Evolutionary conservation across 2,329 filamentous ascomycete genomes (phyloP), one percentile per base, ranked within the genome.

Genomic region (Hypoxylon sp.): DNA sequence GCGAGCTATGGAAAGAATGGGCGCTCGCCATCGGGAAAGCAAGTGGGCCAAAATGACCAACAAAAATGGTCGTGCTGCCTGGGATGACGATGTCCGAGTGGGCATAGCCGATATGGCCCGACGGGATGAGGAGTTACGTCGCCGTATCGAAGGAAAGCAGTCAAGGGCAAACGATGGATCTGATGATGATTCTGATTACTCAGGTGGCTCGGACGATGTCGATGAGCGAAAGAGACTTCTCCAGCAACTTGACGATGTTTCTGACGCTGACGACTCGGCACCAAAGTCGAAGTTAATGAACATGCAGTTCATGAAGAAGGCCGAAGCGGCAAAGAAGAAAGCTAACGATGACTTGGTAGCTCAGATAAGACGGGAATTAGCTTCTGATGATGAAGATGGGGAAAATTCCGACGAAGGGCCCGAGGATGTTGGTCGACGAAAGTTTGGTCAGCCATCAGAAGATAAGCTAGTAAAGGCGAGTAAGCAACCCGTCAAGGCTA

Each of bases 291-390:
- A 89, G 74, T 82, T 99, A 5, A 90, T 93, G 80, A 87, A 88
- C 57, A 94, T 99, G 91, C 93, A 93, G 68, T 99, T 99, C 78
- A 98, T 99, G 96, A 90, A 91, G 75, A 94, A 91, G 72, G 93
- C 94, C 1, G 94, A 98, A 76, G 92, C 91, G 29, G 86, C 90
- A 39, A 89, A 90, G 75, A 94, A 91, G 79, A 88, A 91, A 70
- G 87, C 90, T 63, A 98, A 98, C 73, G 93, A 97, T 74, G 91
- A 92, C 62, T 88, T 93, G 63, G 82, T 93, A 11, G 86, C 84
- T 46, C 85, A 89, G 73, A 88, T 98, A 53, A 87, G 90, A 53
- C 88, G 89, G 62, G 92, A 95, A 52, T 84, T 98, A 46, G 90
- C 90, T 29, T 90, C 89, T 4, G 84, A 88, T 19, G 82, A 82